phyloP scores from a whole-genome alignment of 441 rosid species.

The Eruca vesicaria region DNA sequence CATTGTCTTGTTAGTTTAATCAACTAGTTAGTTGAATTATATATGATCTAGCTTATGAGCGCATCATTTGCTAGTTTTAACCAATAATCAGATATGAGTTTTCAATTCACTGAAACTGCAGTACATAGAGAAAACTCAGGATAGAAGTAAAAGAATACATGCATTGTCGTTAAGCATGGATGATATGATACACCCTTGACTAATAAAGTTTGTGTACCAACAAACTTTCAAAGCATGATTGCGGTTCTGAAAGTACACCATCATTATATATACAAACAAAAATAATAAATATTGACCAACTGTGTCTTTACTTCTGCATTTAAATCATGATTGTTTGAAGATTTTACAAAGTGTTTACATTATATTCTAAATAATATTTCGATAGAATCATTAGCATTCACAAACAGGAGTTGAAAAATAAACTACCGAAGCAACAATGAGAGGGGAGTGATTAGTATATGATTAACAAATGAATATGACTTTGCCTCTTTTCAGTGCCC shows the following conservation, averaged over 20 bases:
- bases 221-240: conserved; percentile 26
- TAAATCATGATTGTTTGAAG: conserved; percentile 1
- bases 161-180: background rate
- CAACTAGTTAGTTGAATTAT: conserved; percentile 3
- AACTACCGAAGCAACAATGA: background rate
- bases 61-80: background rate
- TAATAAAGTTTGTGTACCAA: conserved; percentile 9
- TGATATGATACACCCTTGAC: background rate
- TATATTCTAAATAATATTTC: background rate
- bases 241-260: conserved; percentile 8
- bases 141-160: background rate
- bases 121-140: background rate
- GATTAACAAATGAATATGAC: conserved; percentile 23
- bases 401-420: conserved; percentile 12
- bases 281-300: conserved; percentile 6
- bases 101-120: background rate
- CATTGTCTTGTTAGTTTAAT: background rate
- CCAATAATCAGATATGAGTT: background rate
- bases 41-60: background rate
- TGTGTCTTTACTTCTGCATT: conserved; percentile 22
- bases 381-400: conserved; percentile 17
- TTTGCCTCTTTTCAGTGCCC: conserved; percentile 28
- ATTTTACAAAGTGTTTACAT: background rate
- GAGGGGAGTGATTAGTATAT: background rate
- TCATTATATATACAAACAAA: background rate